Conservation (phyloP, 768 basidiomycete species). For the Leucocoprinus sp. region DNA sequence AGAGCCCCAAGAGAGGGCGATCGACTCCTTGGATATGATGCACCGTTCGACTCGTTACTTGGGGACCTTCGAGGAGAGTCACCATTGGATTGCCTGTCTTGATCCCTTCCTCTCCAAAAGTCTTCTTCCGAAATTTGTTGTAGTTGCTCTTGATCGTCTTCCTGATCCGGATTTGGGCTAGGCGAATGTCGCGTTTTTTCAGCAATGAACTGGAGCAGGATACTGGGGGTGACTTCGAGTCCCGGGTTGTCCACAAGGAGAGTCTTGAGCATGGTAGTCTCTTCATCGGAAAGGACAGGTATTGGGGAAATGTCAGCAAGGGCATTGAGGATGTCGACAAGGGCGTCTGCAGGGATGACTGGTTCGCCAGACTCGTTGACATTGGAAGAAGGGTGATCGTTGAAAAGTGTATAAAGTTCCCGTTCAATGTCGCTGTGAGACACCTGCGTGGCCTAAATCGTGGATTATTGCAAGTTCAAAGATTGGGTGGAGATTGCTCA, state of each 20-base stretch:
- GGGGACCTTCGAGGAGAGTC: conserved; percentile 35
- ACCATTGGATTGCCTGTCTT: conserved; percentile 14
- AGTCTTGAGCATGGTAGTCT: conserved; percentile 49
- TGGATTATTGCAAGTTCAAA: neutral
- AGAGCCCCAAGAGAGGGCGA: conserved; percentile 45
- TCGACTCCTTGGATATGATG: conserved; percentile 36
- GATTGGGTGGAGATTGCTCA: neutral
- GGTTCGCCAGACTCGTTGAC: conserved; percentile 52
- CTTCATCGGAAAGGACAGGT: conserved; percentile 57
- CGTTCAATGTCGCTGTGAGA: conserved; percentile 48
- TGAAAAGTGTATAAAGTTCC: conserved; percentile 60
- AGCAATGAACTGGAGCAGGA: conserved; percentile 59
- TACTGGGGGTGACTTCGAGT: conserved; percentile 60
- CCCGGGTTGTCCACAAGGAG: conserved; percentile 53
- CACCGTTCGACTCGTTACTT: conserved; percentile 46
- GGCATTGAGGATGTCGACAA: conserved; percentile 60
- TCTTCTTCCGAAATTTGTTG: conserved; percentile 14
- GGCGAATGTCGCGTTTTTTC: conserved; percentile 42
- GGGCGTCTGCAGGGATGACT: conserved; percentile 60
- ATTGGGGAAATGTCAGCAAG: conserved; percentile 49
- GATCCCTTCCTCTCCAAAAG: conserved; percentile 28
- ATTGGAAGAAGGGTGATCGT: conserved; percentile 52
- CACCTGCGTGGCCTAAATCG: conserved; percentile 4
- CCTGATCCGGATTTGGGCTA: conserved; percentile 31
- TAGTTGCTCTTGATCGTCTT: conserved; percentile 16